These are phyloP conservation scores for Aphanomyces cochlioides DNA, from an alignment of 352 stramenopile genomes.

Conservation along the genomic window DNA sequence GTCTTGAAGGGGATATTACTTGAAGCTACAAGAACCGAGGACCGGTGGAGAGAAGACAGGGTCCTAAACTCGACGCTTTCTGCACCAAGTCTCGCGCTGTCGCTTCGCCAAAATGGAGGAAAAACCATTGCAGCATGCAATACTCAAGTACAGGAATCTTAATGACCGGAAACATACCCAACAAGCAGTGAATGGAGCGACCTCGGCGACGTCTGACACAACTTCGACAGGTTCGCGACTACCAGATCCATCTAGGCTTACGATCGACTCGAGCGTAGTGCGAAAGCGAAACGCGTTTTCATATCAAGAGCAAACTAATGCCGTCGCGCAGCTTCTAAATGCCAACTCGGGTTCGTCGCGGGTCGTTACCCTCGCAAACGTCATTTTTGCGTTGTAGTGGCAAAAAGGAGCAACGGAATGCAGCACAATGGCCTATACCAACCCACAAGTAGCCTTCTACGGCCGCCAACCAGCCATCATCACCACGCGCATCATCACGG, in stretches of 20 bases:
- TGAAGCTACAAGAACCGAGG: conserved; percentile 21
- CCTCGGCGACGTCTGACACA: not conserved
- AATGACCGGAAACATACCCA: conserved; percentile 23
- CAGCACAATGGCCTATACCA: conserved; percentile 18
- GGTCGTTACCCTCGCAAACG: not conserved
- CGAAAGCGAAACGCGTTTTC: conserved; percentile 19
- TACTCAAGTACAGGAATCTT: conserved; percentile 29
- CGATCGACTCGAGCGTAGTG: not conserved
- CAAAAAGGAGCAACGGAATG: conserved; percentile 5
- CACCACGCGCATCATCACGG: conserved; percentile 1
- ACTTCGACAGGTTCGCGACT: not conserved
- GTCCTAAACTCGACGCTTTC: not conserved
- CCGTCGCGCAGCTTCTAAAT: conserved; percentile 8
- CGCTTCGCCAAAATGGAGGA: conserved; percentile 24
- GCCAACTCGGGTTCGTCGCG: conserved; percentile 1
- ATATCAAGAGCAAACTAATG: conserved; percentile 24
- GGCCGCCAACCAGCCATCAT: conserved; percentile 2
- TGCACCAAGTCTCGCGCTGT: not conserved
- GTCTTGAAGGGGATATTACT: conserved; percentile 17
- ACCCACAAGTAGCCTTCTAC: conserved; percentile 3
- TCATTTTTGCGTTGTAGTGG: conserved; percentile 2
- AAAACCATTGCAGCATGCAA: conserved; percentile 30
- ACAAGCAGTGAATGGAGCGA: not conserved
- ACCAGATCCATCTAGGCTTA: not conserved
- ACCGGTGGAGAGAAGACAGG: conserved; percentile 20